phyloP scores from a whole-genome alignment of 768 basidiomycete species.

The Clavulina sp. region DNA sequence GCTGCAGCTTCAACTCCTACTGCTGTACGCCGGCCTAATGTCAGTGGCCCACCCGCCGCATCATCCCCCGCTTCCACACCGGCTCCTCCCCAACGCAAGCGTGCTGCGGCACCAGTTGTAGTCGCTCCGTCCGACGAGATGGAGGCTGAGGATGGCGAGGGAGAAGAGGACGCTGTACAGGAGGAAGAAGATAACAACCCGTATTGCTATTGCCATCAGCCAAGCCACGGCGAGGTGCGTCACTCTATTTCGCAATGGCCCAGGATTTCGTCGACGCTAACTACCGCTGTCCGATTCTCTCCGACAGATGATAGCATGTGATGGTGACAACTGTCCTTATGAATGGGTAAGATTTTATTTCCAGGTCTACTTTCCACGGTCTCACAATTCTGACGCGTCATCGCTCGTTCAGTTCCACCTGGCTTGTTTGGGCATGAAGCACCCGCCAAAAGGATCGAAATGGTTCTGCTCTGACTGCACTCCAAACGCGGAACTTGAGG shows the following conservation, averaged over 20 bases:
- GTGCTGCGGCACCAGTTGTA: conserved; percentile 24
- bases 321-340: conserved; percentile 44
- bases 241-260: background rate
- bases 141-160: conserved; percentile 17
- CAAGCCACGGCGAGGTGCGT: conserved; percentile 38
- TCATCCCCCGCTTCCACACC: conserved; percentile 20
- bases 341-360: conserved; percentile 41
- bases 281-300: conserved; percentile 29
- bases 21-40: too few relatives aligned
- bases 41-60: conserved; percentile 5
- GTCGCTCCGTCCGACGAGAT: conserved; percentile 24
- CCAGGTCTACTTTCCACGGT: background rate
- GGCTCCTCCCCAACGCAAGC: conserved; percentile 14
- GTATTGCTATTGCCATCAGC: conserved; percentile 47
- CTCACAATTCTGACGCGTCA: background rate
- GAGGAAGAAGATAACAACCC: conserved; percentile 38
- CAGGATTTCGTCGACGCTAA: conserved; percentile 1
- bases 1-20: too few relatives aligned
- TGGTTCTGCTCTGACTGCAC: conserved; percentile 17
- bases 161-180: conserved; percentile 21
- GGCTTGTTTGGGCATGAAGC: conserved; percentile 38
- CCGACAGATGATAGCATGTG: conserved; percentile 62
- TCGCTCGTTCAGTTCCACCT: conserved; percentile 36
- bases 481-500: background rate
- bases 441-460: conserved; percentile 41